These are phyloP conservation scores for Podospora tetraspora DNA, from an alignment of 495 filamentous ascomycete species.

Conservation along the genomic window DNA sequence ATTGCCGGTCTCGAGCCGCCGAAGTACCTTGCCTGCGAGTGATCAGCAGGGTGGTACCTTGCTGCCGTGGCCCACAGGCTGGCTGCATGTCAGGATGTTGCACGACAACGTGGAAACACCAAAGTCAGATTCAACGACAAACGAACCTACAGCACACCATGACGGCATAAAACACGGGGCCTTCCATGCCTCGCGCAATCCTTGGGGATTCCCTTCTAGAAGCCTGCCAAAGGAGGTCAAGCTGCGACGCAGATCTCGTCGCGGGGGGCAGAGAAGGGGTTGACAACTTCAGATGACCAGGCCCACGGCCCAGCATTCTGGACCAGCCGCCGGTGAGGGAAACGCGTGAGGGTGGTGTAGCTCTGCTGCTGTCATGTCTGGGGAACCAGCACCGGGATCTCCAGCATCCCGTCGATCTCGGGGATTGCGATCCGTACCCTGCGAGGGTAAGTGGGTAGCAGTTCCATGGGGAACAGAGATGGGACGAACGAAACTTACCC, in stretches of 20 bases:
- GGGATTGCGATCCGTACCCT: conserved; percentile 8
- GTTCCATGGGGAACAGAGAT: conserved; percentile 14
- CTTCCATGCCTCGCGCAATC: not conserved
- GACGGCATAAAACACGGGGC: conserved; percentile 3
- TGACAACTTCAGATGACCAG: not conserved
- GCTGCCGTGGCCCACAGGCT: not conserved
- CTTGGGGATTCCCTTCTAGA: conserved; percentile 2
- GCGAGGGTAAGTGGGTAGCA: conserved; percentile 3
- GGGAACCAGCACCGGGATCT: conserved; percentile 8
- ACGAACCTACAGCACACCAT: not conserved
- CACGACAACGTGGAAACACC: conserved; percentile 3
- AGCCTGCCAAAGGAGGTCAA: not conserved
- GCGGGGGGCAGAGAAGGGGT: conserved; percentile 1
- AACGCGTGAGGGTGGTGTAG: not conserved
- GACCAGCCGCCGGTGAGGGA: conserved; percentile 20
- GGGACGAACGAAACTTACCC: conserved; percentile 40
- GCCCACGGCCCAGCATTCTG: conserved; percentile 19
- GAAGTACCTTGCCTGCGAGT: conserved; percentile 3
- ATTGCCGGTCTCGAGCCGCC: conserved; percentile 16
- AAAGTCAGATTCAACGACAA: conserved; percentile 11
- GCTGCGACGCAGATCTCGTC: conserved; percentile 2
- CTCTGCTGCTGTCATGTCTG: not conserved
- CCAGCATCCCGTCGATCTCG: conserved; percentile 12
- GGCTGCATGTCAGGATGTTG: conserved; percentile 7
- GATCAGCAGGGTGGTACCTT: conserved; percentile 10